Percentiles rank a stretch among this genome's conserved stretches.
These are phyloP conservation scores for Candida tropicalis DNA, from an alignment of 1,139 yeast genomes.

Conservation along the genomic window DNA sequence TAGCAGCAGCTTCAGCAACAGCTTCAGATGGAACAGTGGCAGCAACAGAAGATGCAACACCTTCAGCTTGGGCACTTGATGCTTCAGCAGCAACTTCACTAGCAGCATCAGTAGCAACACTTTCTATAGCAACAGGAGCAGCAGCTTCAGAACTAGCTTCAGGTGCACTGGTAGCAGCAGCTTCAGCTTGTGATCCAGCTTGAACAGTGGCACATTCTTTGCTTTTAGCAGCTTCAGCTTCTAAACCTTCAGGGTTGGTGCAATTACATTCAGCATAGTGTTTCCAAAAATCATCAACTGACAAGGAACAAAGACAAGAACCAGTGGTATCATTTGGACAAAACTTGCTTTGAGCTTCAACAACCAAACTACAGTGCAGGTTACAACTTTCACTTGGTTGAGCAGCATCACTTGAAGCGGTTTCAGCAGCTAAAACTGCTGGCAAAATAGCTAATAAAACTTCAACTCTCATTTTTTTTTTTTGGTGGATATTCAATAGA, in stretches of 20 bases:
- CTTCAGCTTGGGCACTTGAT: not conserved
- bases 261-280: conserved; percentile 12
- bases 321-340: conserved; percentile 4
- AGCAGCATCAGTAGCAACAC: not conserved
- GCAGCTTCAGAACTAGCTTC: conserved; percentile 9
- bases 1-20: not conserved
- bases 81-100: not conserved
- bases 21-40: not conserved
- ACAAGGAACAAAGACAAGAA: conserved; percentile 9
- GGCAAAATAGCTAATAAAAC: conserved; percentile 3
- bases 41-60: not conserved
- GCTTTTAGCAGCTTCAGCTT: not conserved
- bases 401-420: not conserved
- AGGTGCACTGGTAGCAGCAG: conserved; percentile 9
- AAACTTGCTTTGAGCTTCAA: conserved; percentile 2
- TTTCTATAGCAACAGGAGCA: conserved; percentile 8
- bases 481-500: not conserved
- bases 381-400: conserved; percentile 1
- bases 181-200: conserved; percentile 4
- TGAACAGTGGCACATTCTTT: conserved; percentile 3
- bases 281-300: conserved; percentile 9
- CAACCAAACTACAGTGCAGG: conserved; percentile 4
- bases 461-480: not conserved
- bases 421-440: conserved; percentile 1
- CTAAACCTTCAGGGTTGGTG: conserved; percentile 7